Evolutionary conservation across 345 rosid genomes (phyloP).

Genomic region (Melaleuca quinquenervia): DNA sequence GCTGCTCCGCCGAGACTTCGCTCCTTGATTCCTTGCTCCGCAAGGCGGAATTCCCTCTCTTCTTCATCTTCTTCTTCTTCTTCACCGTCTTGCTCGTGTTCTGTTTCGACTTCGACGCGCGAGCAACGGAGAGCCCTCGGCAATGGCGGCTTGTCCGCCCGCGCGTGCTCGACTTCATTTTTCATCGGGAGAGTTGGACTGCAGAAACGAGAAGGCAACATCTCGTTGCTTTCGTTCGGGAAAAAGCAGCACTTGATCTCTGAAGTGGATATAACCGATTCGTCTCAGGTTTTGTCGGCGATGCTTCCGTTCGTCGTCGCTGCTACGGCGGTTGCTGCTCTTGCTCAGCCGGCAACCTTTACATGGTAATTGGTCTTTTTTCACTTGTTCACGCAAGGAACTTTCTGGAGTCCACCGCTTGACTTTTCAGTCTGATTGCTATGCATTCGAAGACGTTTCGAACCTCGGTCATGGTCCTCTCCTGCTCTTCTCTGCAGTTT

Average conservation of each 20-base stretch:
- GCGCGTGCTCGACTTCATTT: slow-evolving; percentile 60
- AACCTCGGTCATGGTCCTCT: neutral
- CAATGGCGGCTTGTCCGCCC: slow-evolving; percentile 16
- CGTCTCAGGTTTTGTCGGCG: slow-evolving; percentile 67
- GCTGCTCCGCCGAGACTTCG: neutral
- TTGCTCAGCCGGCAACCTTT: slow-evolving; percentile 70
- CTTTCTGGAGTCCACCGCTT: neutral
- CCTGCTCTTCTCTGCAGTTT: neutral
- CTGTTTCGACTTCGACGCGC: neutral
- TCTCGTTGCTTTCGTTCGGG: slow-evolving; percentile 54
- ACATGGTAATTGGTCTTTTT: slow-evolving; percentile 41
- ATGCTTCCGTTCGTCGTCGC: slow-evolving; percentile 91
- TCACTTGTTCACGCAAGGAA: neutral
- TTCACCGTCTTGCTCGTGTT: slow-evolving; percentile 2
- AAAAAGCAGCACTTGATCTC: slow-evolving; percentile 15
- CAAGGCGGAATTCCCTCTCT: neutral
- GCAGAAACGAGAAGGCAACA: slow-evolving; percentile 69
- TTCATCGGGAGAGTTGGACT: slow-evolving; percentile 68
- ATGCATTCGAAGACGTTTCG: neutral
- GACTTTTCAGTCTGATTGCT: neutral
- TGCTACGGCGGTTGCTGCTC: slow-evolving; percentile 77
- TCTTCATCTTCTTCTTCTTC: neutral
- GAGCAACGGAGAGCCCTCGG: neutral
- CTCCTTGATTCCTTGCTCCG: neutral
- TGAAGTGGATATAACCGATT: slow-evolving; percentile 28